Evolutionary conservation across 805 yeast species (phyloP), one percentile per base, ranked within the genome.

Genomic region (Candida odintsovae): DNA sequence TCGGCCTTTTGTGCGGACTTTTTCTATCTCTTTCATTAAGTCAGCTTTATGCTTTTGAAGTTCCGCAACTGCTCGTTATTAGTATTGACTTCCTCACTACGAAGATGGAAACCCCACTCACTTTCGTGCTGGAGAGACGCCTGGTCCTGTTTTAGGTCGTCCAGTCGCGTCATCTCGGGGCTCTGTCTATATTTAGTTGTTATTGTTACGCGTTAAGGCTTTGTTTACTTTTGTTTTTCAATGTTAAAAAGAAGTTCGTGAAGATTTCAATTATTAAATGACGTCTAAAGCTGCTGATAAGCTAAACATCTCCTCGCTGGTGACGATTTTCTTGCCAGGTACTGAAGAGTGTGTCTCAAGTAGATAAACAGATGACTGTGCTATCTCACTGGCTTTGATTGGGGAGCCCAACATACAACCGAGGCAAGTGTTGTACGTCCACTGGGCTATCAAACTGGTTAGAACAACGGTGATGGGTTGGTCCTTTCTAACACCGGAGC

Each of bases 71-170:
- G 19, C 15, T 18, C n/a, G 11, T 25, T 21, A 6, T 33, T 38
- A 39, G 33, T 43, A 48, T 4, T 10, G 19, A 13, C n/a, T 3
- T 11, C 19, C 8, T 12, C 10, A 13, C 9, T 19, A 13, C 23
- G 6, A 21, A n/a, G 21, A 16, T 12, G 11, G 21, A 10, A 12
- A 3, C 15, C 12, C 21, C 6, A 51, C 57, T 18, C 25, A 58
- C 60, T 63, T 46, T 70, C 73, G 38, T 52, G 58, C 44, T 55
- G 59, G 18, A 70, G 45, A 3, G 73, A 63, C 2, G 58, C 60
- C 18, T 64, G 64, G 50, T 70, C 73, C 40, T 67, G 69, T 44
- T 62, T 59, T 7, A 65, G 47, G 12, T 64, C 70, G 6, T 54
- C 61, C 5, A 63, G 19, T 2, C 53, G 50, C 8, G 63, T 46